Base-by-base conservation (phyloP, 1,139 yeast genomes). In the Saccharomyces hybrid region DNA sequence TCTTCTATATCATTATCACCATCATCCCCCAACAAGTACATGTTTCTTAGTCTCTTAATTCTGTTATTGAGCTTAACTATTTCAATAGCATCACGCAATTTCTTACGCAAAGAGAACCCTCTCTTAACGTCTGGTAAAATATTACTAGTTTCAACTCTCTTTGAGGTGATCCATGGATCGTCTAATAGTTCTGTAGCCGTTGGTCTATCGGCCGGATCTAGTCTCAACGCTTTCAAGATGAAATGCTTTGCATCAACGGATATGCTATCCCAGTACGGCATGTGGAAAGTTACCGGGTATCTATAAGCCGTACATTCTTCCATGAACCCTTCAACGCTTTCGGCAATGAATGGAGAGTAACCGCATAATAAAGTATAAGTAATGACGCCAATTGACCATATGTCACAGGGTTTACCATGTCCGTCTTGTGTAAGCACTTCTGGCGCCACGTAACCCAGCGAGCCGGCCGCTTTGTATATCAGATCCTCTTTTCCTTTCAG, bases 361-460 rank as follows among this genome's bases (percentile, higher is more conserved):
- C 99, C 99, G 64, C 95, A 89, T 52, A 93, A 77, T 53, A 91
- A 75, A 0, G 97, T 90, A 70, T 90, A 93, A 0, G 97, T 82
- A 53, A 93, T 88, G 7, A 90, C 96, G 23, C 97, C 97, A 49
- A 90, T 70, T 1, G 95, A 86, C 97, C 97, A 90, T 50, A 91
- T 79, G 68, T 90, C 97, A 70, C 96, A 89, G 1, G 96, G 91
- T 67, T 86, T 88, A 47, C 96, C 95, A 71, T 90, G 96, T 5
- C 96, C 96, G 47, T 76, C 72, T 5, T 88, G 84, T 50, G 79
- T 71, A 38, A 90, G 76, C 5, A 90, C 93, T 69, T 90, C 97
- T 0, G 97, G 97, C 0, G 97, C 97, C 6, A 96, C 96, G 68
- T 90, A 90, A 2, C 97, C 97, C 71, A 89, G 83, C 1, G 95